A percentile compares a stretch with the other conserved stretches of the same genome.
These are phyloP conservation scores for Hymenoscyphus linearis DNA, from an alignment of 2,329 filamentous ascomycete species.

Conservation along the genomic window DNA sequence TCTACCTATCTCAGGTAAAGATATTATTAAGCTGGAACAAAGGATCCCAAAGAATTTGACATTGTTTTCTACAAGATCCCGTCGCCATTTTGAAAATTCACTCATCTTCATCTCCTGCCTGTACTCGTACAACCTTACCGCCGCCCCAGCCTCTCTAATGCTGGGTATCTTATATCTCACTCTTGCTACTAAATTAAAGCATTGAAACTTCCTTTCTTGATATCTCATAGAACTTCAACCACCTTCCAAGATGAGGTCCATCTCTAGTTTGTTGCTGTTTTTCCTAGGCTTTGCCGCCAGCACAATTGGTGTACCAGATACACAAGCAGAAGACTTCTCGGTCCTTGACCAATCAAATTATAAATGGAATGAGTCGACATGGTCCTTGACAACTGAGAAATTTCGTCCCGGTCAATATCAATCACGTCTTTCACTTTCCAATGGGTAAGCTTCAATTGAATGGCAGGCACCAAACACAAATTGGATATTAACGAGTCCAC, in stretches of 20 bases:
- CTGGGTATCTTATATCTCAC: neutral
- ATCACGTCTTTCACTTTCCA: constrained; percentile 28
- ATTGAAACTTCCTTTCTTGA: neutral
- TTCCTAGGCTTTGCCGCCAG: neutral
- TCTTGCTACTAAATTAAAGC: neutral
- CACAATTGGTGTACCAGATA: constrained; percentile 1
- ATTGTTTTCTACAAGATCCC: neutral
- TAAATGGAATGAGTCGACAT: constrained; percentile 28
- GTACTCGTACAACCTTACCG: neutral
- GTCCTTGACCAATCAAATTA: constrained; percentile 21
- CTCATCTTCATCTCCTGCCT: neutral
- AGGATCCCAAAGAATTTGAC: neutral
- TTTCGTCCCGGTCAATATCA: constrained; percentile 30
- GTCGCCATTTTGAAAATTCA: neutral
- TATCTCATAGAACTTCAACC: neutral
- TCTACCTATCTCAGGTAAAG: neutral
- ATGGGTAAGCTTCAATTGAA: constrained; percentile 24
- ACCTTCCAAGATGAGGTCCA: neutral
- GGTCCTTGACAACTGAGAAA: constrained; percentile 26
- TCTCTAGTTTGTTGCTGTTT: neutral
- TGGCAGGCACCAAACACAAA: neutral
- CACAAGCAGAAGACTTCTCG: constrained; percentile 26
- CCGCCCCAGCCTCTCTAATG: neutral
- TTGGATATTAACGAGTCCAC: constrained; percentile 1
- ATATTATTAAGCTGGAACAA: neutral